Evolutionary conservation across 257 asterid genomes (phyloP).

Genomic region (Nicotiana tabacum): DNA sequence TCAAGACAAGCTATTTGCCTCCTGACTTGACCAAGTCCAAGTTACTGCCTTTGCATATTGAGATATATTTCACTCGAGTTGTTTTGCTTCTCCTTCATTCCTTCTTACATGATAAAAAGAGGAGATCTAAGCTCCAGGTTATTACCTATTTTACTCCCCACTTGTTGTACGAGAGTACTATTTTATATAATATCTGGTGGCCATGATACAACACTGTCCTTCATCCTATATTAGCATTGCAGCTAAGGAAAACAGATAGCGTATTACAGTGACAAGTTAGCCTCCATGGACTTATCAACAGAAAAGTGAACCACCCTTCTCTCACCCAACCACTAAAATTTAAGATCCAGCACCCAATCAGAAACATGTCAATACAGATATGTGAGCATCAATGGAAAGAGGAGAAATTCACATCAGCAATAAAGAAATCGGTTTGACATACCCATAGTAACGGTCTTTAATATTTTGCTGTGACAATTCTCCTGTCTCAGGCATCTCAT

Average conservation of each 20-base stretch:
- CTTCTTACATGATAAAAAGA: background rate
- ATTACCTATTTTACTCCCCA: background rate
- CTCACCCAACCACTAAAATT: background rate
- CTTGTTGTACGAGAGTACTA: background rate
- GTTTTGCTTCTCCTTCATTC: background rate
- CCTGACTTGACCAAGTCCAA: background rate
- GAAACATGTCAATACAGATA: background rate
- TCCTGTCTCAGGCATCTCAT: slow-evolving; percentile 96
- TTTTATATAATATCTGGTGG: background rate
- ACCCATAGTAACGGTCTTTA: slow-evolving; percentile 97
- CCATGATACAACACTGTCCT: background rate
- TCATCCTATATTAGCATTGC: background rate
- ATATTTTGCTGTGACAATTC: slow-evolving; percentile 94
- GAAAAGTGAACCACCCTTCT: background rate
- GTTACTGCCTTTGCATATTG: background rate
- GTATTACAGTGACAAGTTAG: background rate
- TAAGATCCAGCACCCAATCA: background rate
- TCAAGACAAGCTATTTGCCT: background rate
- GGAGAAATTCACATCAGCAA: background rate
- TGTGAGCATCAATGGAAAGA: background rate
- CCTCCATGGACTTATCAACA: background rate
- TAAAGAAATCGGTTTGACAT: slow-evolving; percentile 16
- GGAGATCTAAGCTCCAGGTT: background rate
- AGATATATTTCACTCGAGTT: background rate
- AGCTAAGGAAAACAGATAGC: background rate